Evolutionary conservation across 768 basidiomycete genomes (phyloP), one percentile per base, ranked within the genome.

Genomic region (Multifurca ochricompacta): DNA sequence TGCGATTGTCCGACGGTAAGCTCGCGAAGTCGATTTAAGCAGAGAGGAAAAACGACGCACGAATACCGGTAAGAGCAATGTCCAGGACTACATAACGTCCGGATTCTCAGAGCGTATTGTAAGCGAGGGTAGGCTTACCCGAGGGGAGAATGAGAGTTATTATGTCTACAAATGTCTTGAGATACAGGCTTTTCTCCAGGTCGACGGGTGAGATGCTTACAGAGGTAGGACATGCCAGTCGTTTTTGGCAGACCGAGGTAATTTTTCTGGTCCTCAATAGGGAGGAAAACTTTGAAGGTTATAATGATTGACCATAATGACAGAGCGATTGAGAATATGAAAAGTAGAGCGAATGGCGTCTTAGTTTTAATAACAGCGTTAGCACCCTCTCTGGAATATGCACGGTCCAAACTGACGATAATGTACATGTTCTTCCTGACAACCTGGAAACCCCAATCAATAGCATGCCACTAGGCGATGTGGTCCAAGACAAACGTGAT

Each of bases 111-210:
- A 37, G 14, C 13, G 6, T 16, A 10, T 44, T 18, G 27, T 13
- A 16, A 19, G 7, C 13, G 4, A 37, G 13, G 34, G 13, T 18
- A 6, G 42, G 50, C 54, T 19, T 39, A 55, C 54, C 28, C 21
- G 54, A 55, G 28, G 54, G 54, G 14, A 55, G 28, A 28, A 50
- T 30, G 42, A 55, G 54, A 13, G 21, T 18, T 11, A 50, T 25
- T 14, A 37, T 4, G 28, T 44, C 55, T 56, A 19, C 9, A 31
- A 39, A 31, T 27, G 2, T 16, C 28, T 46, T n/a, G n/a, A 25
- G 11, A 10, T 40, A 3, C 19, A 34, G 6, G 18, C 16, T 9
- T 34, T 14, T 32, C 28, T 45, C 54, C 23, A 4, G 8, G n/a
- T 28, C 6, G 27, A 43, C 9, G 3, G 14, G n/a, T n/a, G 18